These are phyloP conservation scores for Pleoardoris graminearum DNA, from an alignment of 2,329 filamentous ascomycete species.

Conservation along the genomic window DNA sequence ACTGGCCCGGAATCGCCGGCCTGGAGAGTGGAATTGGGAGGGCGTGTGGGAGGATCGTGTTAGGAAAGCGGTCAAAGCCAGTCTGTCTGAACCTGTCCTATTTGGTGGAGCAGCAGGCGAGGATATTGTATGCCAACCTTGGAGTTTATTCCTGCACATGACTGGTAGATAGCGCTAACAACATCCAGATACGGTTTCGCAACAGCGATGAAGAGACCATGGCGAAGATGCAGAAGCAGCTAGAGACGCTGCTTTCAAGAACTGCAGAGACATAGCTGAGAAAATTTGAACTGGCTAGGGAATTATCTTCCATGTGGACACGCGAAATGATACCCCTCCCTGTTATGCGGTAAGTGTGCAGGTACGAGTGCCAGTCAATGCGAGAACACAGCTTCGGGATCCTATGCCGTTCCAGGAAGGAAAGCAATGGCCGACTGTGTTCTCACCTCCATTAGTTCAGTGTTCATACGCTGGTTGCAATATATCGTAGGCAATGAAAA, in stretches of 20 bases:
- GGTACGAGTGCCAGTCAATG: neutral
- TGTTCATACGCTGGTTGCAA: too few relatives aligned
- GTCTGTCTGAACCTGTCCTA: constrained; percentile 76
- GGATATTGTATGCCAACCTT: constrained; percentile 64
- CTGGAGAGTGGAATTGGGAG: constrained; percentile 96
- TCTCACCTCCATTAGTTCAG: too few relatives aligned
- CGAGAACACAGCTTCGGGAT: too few relatives aligned
- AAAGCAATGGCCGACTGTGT: too few relatives aligned
- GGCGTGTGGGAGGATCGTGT: constrained; percentile 94
- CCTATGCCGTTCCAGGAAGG: too few relatives aligned
- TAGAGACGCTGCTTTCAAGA: constrained; percentile 25
- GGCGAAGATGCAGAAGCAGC: constrained; percentile 36
- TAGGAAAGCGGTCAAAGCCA: constrained; percentile 74
- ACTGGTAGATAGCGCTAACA: constrained; percentile 9
- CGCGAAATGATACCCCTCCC: constrained; percentile 5
- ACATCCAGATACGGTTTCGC: constrained; percentile 45
- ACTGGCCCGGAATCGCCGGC: constrained; percentile 59
- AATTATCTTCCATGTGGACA: neutral
- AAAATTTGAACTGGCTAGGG: neutral
- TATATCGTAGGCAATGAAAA: too few relatives aligned
- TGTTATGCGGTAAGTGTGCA: neutral
- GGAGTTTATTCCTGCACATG: neutral
- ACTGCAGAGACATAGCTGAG: constrained; percentile 11
- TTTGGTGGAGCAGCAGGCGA: constrained; percentile 69
- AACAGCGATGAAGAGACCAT: constrained; percentile 39